Conservation (phyloP, 768 basidiomycete species). For the Boletus vermiculosoides region DNA sequence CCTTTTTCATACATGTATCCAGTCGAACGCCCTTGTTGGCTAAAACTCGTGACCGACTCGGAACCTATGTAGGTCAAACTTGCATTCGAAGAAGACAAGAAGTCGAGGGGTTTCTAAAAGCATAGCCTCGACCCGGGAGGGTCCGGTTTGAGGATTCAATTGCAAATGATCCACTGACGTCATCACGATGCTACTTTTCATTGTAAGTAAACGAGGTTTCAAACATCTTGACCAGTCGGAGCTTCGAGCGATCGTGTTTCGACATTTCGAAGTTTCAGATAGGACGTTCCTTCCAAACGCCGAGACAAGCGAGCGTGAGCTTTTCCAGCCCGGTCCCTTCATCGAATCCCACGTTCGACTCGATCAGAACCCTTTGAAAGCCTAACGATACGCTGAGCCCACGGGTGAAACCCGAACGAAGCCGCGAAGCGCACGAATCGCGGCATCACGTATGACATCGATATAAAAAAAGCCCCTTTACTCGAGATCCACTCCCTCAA, state of each 20-base stretch:
- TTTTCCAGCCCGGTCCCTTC: not conserved
- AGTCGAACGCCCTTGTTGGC: not conserved
- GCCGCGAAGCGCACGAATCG: not conserved
- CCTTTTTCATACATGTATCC: not conserved
- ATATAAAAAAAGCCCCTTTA: not conserved
- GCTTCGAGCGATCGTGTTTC: no score
- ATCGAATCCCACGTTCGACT: not conserved
- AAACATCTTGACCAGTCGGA: no score
- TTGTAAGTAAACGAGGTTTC: no score
- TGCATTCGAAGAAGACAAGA: slow-evolving; percentile 48
- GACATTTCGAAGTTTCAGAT: no score
- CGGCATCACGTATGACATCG: not conserved
- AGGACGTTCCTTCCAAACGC: not conserved
- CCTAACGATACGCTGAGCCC: not conserved
- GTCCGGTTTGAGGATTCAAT: not conserved
- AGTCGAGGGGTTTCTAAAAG: slow-evolving; percentile 7
- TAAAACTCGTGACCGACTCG: not conserved
- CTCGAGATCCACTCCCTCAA: no score
- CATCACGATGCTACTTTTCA: not conserved
- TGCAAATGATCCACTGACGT: no score
- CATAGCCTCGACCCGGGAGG: not conserved
- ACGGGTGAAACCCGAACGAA: no score
- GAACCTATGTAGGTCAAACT: slow-evolving; percentile 40
- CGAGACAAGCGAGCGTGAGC: not conserved
- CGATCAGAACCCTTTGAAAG: not conserved